Percentiles rank a stretch among this genome's conserved stretches.
These are phyloP conservation scores for Trichoderma semiorbis DNA, from an alignment of 2,329 filamentous ascomycete species.

Conservation along the genomic window DNA sequence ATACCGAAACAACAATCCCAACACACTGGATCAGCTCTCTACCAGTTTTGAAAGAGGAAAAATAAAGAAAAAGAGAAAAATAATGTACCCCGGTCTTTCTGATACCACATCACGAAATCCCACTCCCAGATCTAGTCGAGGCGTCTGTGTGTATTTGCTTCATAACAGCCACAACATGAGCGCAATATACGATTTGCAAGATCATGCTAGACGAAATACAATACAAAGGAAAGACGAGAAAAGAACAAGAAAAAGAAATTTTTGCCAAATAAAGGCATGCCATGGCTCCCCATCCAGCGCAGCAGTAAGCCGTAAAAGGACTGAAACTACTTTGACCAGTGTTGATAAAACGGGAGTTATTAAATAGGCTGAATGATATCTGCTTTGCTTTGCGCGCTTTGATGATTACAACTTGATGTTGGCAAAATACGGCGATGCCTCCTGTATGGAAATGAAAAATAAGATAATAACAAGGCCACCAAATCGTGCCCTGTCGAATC, in stretches of 20 bases:
- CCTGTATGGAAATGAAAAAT: slow-evolving; percentile 1
- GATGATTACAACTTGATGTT: slow-evolving; percentile 19
- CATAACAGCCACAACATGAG: slow-evolving; percentile 18
- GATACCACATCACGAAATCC: slow-evolving; percentile 17
- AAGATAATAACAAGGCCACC: neutral
- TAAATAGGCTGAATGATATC: slow-evolving; percentile 19
- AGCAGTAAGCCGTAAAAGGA: neutral
- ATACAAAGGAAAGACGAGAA: slow-evolving; percentile 16
- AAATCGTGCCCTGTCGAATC: neutral
- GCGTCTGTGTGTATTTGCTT: slow-evolving; percentile 5
- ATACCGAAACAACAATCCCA: slow-evolving; percentile 16
- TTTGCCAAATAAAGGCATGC: slow-evolving; percentile 14
- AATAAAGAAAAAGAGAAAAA: neutral
- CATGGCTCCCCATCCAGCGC: slow-evolving; percentile 1
- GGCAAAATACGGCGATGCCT: slow-evolving; percentile 10
- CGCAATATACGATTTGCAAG: slow-evolving; percentile 17
- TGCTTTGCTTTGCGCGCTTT: slow-evolving; percentile 16
- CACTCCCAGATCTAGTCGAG: slow-evolving; percentile 16
- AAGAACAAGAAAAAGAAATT: slow-evolving; percentile 13
- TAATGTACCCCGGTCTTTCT: slow-evolving; percentile 1
- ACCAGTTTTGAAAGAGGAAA: neutral
- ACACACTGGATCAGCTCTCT: slow-evolving; percentile 10
- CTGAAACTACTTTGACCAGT: neutral
- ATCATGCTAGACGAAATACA: slow-evolving; percentile 20
- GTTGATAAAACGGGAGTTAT: neutral